Evolutionary conservation across 129 eudicot genomes (phyloP), one percentile per base, ranked within the genome.

Genomic region (Flaveria sonorensis): DNA sequence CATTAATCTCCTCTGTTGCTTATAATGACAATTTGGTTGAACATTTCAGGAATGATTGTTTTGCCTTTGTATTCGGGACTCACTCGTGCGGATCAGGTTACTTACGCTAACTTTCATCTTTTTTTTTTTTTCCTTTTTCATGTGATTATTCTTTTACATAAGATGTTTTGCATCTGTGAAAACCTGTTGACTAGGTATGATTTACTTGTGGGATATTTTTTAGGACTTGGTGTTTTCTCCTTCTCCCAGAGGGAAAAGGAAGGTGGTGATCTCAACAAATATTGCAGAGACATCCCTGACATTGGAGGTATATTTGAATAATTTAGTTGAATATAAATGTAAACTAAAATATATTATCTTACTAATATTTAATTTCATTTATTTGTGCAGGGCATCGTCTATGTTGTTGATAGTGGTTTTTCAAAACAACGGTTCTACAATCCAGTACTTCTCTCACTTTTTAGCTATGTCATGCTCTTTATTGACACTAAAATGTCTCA

Each of bases 211-310:
- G 43, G 26, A 43, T 68, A n/a, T 79, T 32, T 32, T 77, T 73
- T 68, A 95, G 99, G 99, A 95, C 83, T 85, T 95, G 85, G 73
- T 95, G 36, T 95, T 95, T 82, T 84, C 99, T 72, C 97, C 97
- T 45, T 89, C 92, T 40, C 97, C 97, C 63, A 89, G 92, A 80
- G 99, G 97, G 69, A 91, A 95, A 83, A 85, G 99, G 80, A 95
- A 95, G 81, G 99, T 92, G 72, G 88, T 95, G 69, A 81, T 95
- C 65, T 95, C 99, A 80, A 95, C 99, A 77, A 95, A 95, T 82
- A 91, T 95, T 80, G 99, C 99, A 2, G 99, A 95, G 82, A 95
- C 99, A 60, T 95, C 99, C 47, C 82, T 95, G 65, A 95, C 97
- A 30, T 79, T 95, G 81, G 97, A 95, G 99, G 99, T 91, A 86